These are phyloP conservation scores for Aegilops sharonensis DNA, from an alignment of 176 grass and related monocot species.

Conservation along the genomic window DNA sequence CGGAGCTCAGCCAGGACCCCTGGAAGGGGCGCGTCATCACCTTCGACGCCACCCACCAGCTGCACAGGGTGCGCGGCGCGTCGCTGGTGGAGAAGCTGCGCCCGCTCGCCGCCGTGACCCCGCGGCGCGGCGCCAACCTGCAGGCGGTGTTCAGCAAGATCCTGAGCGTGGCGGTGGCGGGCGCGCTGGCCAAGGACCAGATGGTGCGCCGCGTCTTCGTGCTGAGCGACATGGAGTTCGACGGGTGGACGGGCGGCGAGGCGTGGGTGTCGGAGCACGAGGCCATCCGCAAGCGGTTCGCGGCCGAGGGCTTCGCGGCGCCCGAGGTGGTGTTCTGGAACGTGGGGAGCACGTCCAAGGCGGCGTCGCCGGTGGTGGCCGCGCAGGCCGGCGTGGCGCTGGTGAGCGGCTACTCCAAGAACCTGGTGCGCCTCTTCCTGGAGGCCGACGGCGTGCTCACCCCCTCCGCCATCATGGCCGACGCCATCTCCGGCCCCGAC, in stretches of 20 bases:
- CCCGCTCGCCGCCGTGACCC: constrained; percentile 34
- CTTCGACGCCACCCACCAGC: constrained; percentile 1
- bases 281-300: neutral
- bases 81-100: constrained; percentile 51
- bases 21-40: constrained; percentile 16
- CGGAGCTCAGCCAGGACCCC: neutral
- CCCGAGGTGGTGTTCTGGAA: constrained; percentile 88
- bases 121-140: constrained; percentile 53
- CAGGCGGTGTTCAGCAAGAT: constrained; percentile 30
- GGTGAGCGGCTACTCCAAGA: constrained; percentile 62
- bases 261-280: constrained; percentile 1
- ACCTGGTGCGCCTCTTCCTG: constrained; percentile 48
- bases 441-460: constrained; percentile 39
- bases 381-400: constrained; percentile 42
- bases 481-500: constrained; percentile 36
- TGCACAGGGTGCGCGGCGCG: constrained; percentile 36
- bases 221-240: constrained; percentile 53
- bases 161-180: constrained; percentile 39
- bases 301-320: constrained; percentile 28
- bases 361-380: constrained; percentile 24
- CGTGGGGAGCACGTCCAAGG: neutral
- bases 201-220: constrained; percentile 75
- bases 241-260: constrained; percentile 10
- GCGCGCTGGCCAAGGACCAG: constrained; percentile 44
- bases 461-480: constrained; percentile 39